These are phyloP conservation scores for Chrysoporthe cubensis DNA, from an alignment of 2,329 filamentous ascomycete species.

Conservation along the genomic window DNA sequence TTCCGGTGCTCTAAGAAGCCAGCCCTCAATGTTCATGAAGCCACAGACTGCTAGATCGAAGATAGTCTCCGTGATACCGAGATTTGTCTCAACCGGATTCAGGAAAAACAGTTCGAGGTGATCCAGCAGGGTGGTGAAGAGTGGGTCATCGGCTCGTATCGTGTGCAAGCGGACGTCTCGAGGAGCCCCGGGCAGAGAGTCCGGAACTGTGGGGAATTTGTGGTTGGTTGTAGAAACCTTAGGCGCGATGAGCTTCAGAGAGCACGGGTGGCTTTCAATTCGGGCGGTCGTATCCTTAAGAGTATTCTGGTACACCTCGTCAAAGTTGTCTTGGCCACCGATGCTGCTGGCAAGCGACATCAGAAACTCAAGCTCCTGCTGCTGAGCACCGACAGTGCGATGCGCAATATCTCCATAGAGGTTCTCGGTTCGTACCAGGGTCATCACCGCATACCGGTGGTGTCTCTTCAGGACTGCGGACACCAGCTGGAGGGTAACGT, in stretches of 20 bases:
- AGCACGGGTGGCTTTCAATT: slow-evolving; percentile 75
- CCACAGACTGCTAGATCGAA: slow-evolving; percentile 84
- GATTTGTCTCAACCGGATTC: slow-evolving; percentile 89
- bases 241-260: slow-evolving; percentile 67
- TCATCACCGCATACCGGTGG: slow-evolving; percentile 81
- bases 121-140: slow-evolving; percentile 68
- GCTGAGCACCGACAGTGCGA: slow-evolving; percentile 74
- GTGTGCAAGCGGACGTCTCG: slow-evolving; percentile 64
- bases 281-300: slow-evolving; percentile 71
- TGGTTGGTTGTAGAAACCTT: slow-evolving; percentile 60
- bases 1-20: slow-evolving; percentile 77
- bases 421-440: slow-evolving; percentile 70
- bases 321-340: slow-evolving; percentile 70
- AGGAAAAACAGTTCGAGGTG: slow-evolving; percentile 81
- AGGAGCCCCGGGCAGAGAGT: slow-evolving; percentile 64
- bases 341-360: slow-evolving; percentile 70
- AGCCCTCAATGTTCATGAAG: slow-evolving; percentile 84
- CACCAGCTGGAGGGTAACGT: slow-evolving; percentile 84
- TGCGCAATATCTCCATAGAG: slow-evolving; percentile 56
- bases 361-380: slow-evolving; percentile 74
- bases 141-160: slow-evolving; percentile 64
- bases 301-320: slow-evolving; percentile 73
- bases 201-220: slow-evolving; percentile 57
- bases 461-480: slow-evolving; percentile 86
- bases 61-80: slow-evolving; percentile 83